Base-by-base conservation (phyloP, 805 yeast genomes). In the Candida methanosorbosa region DNA sequence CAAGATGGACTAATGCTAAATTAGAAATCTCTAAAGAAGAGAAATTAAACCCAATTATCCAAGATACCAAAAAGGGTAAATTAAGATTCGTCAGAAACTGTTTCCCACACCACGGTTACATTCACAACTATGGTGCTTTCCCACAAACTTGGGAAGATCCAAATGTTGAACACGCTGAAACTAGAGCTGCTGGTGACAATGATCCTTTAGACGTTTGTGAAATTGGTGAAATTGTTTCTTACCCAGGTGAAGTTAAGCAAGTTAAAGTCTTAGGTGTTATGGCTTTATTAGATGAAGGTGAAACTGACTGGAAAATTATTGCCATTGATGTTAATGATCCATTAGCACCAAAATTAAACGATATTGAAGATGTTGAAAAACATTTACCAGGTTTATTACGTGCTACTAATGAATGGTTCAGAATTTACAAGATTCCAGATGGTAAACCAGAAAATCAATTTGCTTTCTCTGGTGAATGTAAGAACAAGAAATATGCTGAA, bases 81-180 rank as follows among this genome's bases (percentile, higher is more conserved):
- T 76, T 87, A 55, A 79, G 97, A 68, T 92, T 81, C 51, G 97
- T 92, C 40, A 81, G 95, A 70, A 92, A 92, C 76, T 78, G 94
- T 63, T 90, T 90, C 85, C 98, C 98, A 35, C 95, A 84, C 71
- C 94, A 92, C 62, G 98, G 98, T 51, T 90, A 92, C 72, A 90
- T 90, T 50, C 95, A 87, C 70, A 92, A 92, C 71, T 90, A 90
- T 61, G 98, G 97, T 61, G 97, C 97, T 33, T 82, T 90, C 75
- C 97, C 97, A 46, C 97, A 90, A 63, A 80, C 87, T 32, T 80
- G 87, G 87, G 87, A 80, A 61, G 84, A 80, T 53, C 84, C 77
- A 60, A 75, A 64, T 51, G 70, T 49, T 57, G 58, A 61, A 56
- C 83, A 65, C 60, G 75, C 76, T 64, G 83, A 73, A 65, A 81